Evolutionary conservation across 345 rosid species (phyloP).

Genomic region (Draba incana): DNA sequence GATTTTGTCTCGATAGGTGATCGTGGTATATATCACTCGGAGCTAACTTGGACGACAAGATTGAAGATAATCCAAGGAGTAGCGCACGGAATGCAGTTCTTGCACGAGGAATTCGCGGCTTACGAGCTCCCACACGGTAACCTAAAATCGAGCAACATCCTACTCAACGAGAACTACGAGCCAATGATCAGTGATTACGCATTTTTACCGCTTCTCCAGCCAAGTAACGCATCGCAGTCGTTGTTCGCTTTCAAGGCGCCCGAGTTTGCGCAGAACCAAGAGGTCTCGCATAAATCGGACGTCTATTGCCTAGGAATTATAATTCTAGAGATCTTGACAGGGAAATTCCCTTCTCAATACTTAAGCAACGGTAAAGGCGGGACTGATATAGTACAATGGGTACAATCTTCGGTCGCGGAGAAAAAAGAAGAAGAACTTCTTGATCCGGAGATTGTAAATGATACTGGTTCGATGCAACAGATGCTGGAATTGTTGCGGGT

Average conservation of each 20-base stretch:
- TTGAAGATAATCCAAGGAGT: conserved; percentile 66
- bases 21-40: conserved; percentile 54
- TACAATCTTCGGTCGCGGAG: conserved; percentile 47
- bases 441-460: conserved; percentile 65
- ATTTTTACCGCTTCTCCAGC: conserved; percentile 53
- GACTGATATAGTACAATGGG: conserved; percentile 64
- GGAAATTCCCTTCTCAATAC: conserved; percentile 77
- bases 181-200: conserved; percentile 74
- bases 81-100: conserved; percentile 60
- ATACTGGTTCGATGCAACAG: conserved; percentile 40
- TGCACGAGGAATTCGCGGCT: conserved; percentile 59
- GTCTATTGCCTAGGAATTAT: conserved; percentile 78
- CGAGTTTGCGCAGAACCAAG: conserved; percentile 49
- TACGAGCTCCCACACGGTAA: conserved; percentile 81
- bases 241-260: conserved; percentile 71
- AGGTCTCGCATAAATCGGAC: conserved; percentile 66
- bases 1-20: conserved; percentile 45
- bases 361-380: conserved; percentile 60
- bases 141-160: conserved; percentile 85
- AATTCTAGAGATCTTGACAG: conserved; percentile 76
- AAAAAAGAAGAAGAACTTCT: conserved; percentile 53
- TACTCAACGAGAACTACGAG: conserved; percentile 54
- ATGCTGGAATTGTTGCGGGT: conserved; percentile 56
- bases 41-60: conserved; percentile 68
- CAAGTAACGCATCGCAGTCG: conserved; percentile 44